Percentiles rank a stretch among this genome's conserved stretches.
Conservation (phyloP, 345 rosid species). For the Eutrema heterophyllum region DNA sequence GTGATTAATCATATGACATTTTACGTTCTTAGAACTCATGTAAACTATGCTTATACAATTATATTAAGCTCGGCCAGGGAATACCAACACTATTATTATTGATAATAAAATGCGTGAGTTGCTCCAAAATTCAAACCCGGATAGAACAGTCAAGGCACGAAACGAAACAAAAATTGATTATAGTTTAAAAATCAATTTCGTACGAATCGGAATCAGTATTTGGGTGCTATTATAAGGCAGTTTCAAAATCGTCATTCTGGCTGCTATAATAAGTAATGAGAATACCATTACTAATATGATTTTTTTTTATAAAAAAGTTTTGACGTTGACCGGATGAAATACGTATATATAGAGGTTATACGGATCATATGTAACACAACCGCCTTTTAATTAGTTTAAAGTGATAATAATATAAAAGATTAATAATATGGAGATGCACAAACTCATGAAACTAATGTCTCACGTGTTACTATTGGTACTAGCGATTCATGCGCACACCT, state of each 20-base stretch:
- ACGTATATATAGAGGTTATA: not conserved
- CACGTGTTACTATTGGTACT: conserved; percentile 3
- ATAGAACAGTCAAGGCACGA: not conserved
- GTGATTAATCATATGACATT: not conserved
- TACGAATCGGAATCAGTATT: not conserved
- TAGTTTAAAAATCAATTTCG: not conserved
- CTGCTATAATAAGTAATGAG: no score
- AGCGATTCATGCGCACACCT: conserved; percentile 5
- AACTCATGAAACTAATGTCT: not conserved
- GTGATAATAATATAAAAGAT: not conserved
- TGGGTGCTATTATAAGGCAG: not conserved
- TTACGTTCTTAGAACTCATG: not conserved
- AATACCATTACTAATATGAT: not conserved
- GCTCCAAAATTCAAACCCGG: not conserved
- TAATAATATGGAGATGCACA: not conserved
- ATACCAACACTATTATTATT: not conserved
- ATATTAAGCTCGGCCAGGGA: not conserved
- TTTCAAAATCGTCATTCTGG: not conserved
- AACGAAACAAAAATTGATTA: not conserved
- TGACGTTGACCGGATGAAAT: not conserved
- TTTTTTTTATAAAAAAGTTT: not conserved
- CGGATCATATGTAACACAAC: not conserved
- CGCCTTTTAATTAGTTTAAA: not conserved
- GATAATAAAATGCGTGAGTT: not conserved
- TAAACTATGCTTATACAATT: not conserved